Evolutionary conservation across 2,329 filamentous ascomycete genomes (phyloP).

Genomic region (Talaromyces islandicus): DNA sequence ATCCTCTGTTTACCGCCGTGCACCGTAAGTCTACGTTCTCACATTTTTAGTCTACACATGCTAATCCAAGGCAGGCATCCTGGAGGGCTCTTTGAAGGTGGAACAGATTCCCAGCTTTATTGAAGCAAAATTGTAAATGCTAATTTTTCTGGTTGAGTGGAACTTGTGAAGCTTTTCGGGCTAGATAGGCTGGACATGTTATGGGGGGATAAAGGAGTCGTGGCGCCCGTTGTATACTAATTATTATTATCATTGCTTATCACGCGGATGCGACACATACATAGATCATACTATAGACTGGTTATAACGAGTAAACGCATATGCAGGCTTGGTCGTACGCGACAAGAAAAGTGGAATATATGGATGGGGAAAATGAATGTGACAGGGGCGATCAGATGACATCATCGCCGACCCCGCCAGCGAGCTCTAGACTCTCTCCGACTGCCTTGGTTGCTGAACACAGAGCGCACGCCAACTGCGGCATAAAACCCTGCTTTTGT

Average conservation of each 20-base stretch:
- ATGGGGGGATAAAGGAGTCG: not conserved
- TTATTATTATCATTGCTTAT: not conserved
- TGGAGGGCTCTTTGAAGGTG: conserved; percentile 69
- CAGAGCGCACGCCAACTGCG: not conserved
- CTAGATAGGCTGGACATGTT: not conserved
- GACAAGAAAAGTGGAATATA: too few relatives aligned
- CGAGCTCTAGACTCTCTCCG: not conserved
- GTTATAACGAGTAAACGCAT: not conserved
- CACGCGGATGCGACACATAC: not conserved
- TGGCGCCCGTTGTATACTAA: not conserved
- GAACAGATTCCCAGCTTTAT: conserved; percentile 74
- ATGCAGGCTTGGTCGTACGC: not conserved
- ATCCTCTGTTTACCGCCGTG: conserved; percentile 88
- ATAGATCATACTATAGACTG: not conserved
- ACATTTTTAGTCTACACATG: conserved; percentile 5
- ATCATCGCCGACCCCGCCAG: not conserved
- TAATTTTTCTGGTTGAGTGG: not conserved
- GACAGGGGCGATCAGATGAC: not conserved
- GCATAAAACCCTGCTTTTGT: not conserved
- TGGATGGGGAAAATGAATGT: not conserved
- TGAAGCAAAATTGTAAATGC: conserved; percentile 19
- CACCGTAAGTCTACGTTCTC: conserved; percentile 44
- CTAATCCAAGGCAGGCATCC: conserved; percentile 50
- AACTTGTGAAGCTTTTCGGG: not conserved
- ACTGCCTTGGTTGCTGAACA: not conserved